Evolutionary conservation across 73 alveolate species (phyloP).

Genomic region (Urostyla sp.): DNA sequence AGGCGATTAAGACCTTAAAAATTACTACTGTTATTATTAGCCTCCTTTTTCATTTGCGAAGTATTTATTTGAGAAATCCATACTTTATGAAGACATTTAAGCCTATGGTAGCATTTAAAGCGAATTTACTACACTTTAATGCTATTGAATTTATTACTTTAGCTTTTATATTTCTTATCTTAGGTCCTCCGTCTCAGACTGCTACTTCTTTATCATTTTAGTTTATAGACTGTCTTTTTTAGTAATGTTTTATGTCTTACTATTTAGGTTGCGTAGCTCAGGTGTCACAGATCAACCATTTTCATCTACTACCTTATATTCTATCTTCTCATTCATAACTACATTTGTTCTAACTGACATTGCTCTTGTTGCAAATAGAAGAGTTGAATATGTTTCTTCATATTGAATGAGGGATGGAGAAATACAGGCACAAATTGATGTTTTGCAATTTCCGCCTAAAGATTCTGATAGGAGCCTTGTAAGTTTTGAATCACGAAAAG

Average conservation of each 20-base stretch:
- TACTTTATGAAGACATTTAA: neutral
- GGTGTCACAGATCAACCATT: slow-evolving; percentile 57
- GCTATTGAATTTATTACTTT: slow-evolving; percentile 12
- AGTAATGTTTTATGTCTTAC: slow-evolving; percentile 17
- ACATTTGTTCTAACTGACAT: slow-evolving; percentile 90
- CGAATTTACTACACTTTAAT: slow-evolving; percentile 9
- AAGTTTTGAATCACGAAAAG: slow-evolving; percentile 96
- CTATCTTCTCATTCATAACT: slow-evolving; percentile 86
- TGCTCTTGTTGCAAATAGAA: slow-evolving; percentile 93
- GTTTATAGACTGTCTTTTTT: neutral
- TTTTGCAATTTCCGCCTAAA: slow-evolving; percentile 96
- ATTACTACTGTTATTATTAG: neutral
- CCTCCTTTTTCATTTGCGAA: no score
- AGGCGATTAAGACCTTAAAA: no score
- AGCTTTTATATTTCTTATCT: slow-evolving; percentile 1
- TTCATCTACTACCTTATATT: slow-evolving; percentile 78
- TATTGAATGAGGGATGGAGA: slow-evolving; percentile 89
- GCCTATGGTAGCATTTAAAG: neutral
- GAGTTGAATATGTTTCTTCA: slow-evolving; percentile 94
- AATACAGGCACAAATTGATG: slow-evolving; percentile 89
- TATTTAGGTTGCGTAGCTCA: slow-evolving; percentile 26
- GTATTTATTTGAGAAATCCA: no score
- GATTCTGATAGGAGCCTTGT: slow-evolving; percentile 96
- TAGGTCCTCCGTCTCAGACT: slow-evolving; percentile 33
- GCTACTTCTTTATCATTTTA: neutral